Base-by-base conservation (phyloP, 345 rosid species). In the Aquilaria sinensis region DNA sequence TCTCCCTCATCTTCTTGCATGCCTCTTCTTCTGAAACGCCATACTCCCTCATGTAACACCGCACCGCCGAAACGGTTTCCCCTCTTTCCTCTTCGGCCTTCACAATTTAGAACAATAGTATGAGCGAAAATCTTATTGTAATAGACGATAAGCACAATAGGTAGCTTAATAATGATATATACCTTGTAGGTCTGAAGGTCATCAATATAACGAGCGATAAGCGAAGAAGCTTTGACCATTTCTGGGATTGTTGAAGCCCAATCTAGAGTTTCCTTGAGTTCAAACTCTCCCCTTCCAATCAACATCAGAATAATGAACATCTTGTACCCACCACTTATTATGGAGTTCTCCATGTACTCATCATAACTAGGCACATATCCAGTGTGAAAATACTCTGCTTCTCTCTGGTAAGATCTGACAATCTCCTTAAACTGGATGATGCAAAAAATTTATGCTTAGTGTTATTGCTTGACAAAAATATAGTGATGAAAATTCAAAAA, bases 361-460 rank as follows among this genome's bases (percentile, higher is more conserved):
- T 77, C 69, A 46, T 70, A 13, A 7, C 51, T 61, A 1, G 77
- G 77, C 5, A 57, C 53, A 55, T 69, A 16, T 1, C 54, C 5
- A 8, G 62, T 10, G 14, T 73, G 29, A 2, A 49, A 29, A 72
- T 75, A 77, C 53, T 73, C 67, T 2, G 77, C 70, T 63, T 77
- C 77, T 1, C 1, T 11, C 10, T 58, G 64, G 49, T 70, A 73
- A 3, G 56, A 37, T 23, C 57, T 62, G 6, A 45, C 66, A 12
- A 31, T 54, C 6, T 12, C 32, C 48, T 71, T 72, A 68, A 76
- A 65, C 76, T 76, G 55, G 43, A 37, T 34, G 6, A 34, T 3
- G 6, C 6, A 34, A 34, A 34, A 3, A 34, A 34, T 3, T 34
- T 3, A 34, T 3, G 41, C 3, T 34, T 34, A 34, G 41, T 34